Conservation (phyloP, 768 basidiomycete genomes). For the Hydnomerulius pinastri region DNA sequence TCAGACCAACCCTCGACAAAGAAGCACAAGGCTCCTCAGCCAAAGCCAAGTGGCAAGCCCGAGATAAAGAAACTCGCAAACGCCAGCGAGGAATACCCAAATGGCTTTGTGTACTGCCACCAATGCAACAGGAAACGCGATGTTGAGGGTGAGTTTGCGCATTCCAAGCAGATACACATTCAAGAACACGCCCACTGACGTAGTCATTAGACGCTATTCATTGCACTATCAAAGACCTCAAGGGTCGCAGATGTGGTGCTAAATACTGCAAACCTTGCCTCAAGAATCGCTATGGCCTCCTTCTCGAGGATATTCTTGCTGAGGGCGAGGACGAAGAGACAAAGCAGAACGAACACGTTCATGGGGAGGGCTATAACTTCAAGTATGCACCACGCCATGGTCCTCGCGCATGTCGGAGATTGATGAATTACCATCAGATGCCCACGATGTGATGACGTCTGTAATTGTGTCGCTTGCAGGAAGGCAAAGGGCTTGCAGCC, state of each 20-base stretch:
- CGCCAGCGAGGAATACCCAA: constrained; percentile 33
- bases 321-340: constrained; percentile 29
- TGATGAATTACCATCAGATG: constrained; percentile 48
- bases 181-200: constrained; percentile 9
- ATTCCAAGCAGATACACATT: not conserved
- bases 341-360: constrained; percentile 28
- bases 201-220: constrained; percentile 32
- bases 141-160: constrained; percentile 40
- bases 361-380: constrained; percentile 46
- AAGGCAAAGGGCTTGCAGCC: constrained; percentile 63
- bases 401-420: constrained; percentile 10
- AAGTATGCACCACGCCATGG: constrained; percentile 42
- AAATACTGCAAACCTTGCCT: constrained; percentile 70
- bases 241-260: constrained; percentile 47
- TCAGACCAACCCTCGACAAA: constrained; percentile 18
- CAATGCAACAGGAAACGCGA: constrained; percentile 70
- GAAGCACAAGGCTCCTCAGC: constrained; percentile 35
- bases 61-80: constrained; percentile 19
- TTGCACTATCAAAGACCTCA: constrained; percentile 37
- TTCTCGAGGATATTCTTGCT: constrained; percentile 44
- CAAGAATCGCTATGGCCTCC: constrained; percentile 60
- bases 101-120: constrained; percentile 61
- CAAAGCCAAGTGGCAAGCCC: constrained; percentile 15
- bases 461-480: constrained; percentile 68
- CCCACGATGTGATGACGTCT: constrained; percentile 63